Conservation (phyloP, 805 yeast genomes). For the Saccharomycopsis fodiens region DNA sequence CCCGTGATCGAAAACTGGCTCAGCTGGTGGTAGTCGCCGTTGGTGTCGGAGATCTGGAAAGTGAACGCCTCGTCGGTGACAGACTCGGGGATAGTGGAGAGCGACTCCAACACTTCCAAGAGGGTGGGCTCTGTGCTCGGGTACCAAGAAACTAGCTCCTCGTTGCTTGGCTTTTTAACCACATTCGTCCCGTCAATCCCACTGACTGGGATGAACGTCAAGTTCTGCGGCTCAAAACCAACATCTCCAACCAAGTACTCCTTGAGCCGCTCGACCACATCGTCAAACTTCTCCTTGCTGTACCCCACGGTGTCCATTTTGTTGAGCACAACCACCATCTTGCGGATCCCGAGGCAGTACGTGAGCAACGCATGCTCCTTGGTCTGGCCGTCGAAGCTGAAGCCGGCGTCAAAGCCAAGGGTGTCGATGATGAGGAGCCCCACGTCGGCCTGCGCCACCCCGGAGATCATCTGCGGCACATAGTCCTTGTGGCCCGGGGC, state of each 20-base stretch:
- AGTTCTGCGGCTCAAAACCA: slow-evolving; percentile 35
- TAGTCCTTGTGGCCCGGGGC: slow-evolving; percentile 83
- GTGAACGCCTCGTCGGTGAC: slow-evolving; percentile 39
- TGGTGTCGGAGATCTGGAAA: slow-evolving; percentile 58
- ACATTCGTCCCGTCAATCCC: slow-evolving; percentile 66
- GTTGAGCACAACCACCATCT: slow-evolving; percentile 56
- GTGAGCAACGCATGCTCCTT: slow-evolving; percentile 71
- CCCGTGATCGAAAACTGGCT: slow-evolving; percentile 52
- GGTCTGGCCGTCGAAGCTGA: slow-evolving; percentile 62
- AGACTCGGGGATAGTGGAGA: slow-evolving; percentile 24
- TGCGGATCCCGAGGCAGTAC: slow-evolving; percentile 55
- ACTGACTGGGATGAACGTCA: slow-evolving; percentile 58
- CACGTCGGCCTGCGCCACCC: slow-evolving; percentile 70
- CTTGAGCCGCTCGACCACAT: slow-evolving; percentile 40
- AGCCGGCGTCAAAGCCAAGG: slow-evolving; percentile 65
- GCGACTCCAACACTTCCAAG: slow-evolving; percentile 75
- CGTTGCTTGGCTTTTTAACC: slow-evolving; percentile 32
- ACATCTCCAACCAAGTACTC: slow-evolving; percentile 46
- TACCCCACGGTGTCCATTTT: slow-evolving; percentile 62
- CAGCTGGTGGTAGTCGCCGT: slow-evolving; percentile 36
- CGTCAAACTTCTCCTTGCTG: slow-evolving; percentile 44
- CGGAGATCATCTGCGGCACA: slow-evolving; percentile 82
- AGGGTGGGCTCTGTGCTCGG: slow-evolving; percentile 93
- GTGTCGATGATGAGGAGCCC: slow-evolving; percentile 70
- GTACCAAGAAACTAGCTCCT: slow-evolving; percentile 47